Evolutionary conservation across 1,139 yeast genomes (phyloP), one percentile per base, ranked within the genome.

Genomic region (Hansenula anomala): DNA sequence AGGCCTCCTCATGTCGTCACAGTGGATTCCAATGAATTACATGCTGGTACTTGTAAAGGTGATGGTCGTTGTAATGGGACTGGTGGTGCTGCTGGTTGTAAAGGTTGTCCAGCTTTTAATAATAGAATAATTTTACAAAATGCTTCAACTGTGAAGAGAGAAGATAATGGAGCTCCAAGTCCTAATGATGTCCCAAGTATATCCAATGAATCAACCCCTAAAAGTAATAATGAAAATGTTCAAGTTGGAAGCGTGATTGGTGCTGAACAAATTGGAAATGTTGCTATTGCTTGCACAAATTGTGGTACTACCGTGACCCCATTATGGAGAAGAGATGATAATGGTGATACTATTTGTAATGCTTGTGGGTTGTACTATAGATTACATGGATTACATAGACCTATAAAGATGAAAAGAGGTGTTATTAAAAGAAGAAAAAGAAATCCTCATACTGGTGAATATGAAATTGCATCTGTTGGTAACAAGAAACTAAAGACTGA

Each of bases 31-130:
- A 56, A 51, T 20, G 65, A 65, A 23, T 34, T 44, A 5, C 44
- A 33, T 42, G 42, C 37, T 28, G 95, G 95, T 0, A 73, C 85
- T 5, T 86, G 95, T 54, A 78, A 80, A 42, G 95, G 95, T 11
- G 87, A 83, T 52, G 95, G 95, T 6, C 71, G 80, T 46, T 86
- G 95, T 59, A 85, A 85, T 53, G 95, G 95, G 2, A 85, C 92
- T 2, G 95, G 95, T 5, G 95, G 95, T 2, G 65, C 89, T 3
- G 73, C 73, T 4, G 88, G 88, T 2, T 86, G 95, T 58, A 71
- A 79, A 47, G 89, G 90, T 5, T 86, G 95, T 56, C 94, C 95
- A 2, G 89, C 92, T 4, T 84, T 61, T 56, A 84, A 85, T 55
- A 86, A 86, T 61, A 69, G 94, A 39, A 69, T 80, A 31, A 69